Percentiles rank a stretch among this genome's conserved stretches.
Conservation (phyloP, 2,329 filamentous ascomycete genomes). For the Fusarium udum region DNA sequence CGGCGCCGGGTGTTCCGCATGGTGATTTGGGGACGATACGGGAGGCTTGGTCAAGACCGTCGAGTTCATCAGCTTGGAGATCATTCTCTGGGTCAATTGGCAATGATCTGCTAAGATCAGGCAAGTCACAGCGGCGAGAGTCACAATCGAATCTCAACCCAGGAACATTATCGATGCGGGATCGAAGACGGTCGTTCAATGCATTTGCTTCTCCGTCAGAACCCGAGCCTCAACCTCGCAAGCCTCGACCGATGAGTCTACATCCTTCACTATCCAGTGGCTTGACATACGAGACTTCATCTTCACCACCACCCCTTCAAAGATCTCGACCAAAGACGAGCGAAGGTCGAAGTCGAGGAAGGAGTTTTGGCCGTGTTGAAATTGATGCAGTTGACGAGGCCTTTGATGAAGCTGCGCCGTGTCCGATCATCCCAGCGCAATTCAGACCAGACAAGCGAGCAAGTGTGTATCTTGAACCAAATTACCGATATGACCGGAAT, state of each 20-base stretch:
- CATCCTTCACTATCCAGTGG: slow-evolving; percentile 32
- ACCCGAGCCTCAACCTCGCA: slow-evolving; percentile 8
- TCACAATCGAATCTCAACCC: not conserved
- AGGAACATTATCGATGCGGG: not conserved
- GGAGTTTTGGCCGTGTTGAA: slow-evolving; percentile 28
- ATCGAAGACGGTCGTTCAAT: slow-evolving; percentile 40
- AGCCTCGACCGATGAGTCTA: slow-evolving; percentile 36
- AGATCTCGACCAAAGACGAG: slow-evolving; percentile 32
- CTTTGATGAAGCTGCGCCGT: slow-evolving; percentile 33
- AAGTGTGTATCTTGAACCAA: slow-evolving; percentile 10
- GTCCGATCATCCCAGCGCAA: slow-evolving; percentile 27
- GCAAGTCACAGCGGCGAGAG: slow-evolving; percentile 8
- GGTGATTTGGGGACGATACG: slow-evolving; percentile 14
- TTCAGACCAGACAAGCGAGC: slow-evolving; percentile 19
- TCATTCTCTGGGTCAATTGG: slow-evolving; percentile 25
- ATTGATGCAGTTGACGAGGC: slow-evolving; percentile 31
- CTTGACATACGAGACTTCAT: slow-evolving; percentile 15
- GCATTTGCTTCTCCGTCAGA: slow-evolving; percentile 26
- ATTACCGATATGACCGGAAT: not conserved
- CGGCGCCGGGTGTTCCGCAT: slow-evolving; percentile 30
- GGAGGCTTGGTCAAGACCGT: slow-evolving; percentile 15
- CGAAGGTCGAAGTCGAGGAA: slow-evolving; percentile 12
- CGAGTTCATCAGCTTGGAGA: slow-evolving; percentile 33
- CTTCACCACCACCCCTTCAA: slow-evolving; percentile 28
- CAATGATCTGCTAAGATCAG: slow-evolving; percentile 2